A percentile compares a stretch with the other conserved stretches of the same genome.
Conservation (phyloP, 1,284 basidiomycete species). For the Malassezia restricta region DNA sequence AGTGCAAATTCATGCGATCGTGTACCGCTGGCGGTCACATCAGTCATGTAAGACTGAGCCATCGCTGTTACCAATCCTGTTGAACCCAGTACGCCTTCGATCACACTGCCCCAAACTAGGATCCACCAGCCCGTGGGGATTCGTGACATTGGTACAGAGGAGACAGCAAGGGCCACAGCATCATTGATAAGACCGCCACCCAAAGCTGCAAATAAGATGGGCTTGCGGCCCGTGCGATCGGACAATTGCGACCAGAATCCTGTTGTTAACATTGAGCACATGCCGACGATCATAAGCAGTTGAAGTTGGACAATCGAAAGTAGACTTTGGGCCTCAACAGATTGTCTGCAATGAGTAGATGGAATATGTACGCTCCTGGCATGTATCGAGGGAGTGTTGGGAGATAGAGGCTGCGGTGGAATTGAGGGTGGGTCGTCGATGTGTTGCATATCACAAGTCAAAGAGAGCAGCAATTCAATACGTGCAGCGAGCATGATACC, state of each 20-base stretch:
- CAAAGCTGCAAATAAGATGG: conserved; percentile 53
- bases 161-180: conserved; percentile 54
- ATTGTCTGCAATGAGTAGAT: conserved; percentile 4
- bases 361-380: neutral
- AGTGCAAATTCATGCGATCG: conserved; percentile 34
- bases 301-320: conserved; percentile 25
- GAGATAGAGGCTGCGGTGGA: neutral
- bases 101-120: conserved; percentile 64
- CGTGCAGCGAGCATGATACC: conserved; percentile 38
- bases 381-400: neutral
- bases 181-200: conserved; percentile 49
- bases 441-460: conserved; percentile 32
- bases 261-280: conserved; percentile 67
- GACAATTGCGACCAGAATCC: conserved; percentile 77
- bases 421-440: neutral
- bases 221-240: conserved; percentile 64
- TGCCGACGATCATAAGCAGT: conserved; percentile 65
- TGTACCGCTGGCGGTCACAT: conserved; percentile 35
- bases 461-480: conserved; percentile 33
- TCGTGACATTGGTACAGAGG: conserved; percentile 20
- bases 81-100: conserved; percentile 78
- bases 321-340: conserved; percentile 4
- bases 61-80: conserved; percentile 67
- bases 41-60: conserved; percentile 62
- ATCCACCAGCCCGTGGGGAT: conserved; percentile 56